Percentiles rank a stretch among this genome's conserved stretches.
These are phyloP conservation scores for Tilletia indica DNA, from an alignment of 1,284 basidiomycete species.

Conservation along the genomic window DNA sequence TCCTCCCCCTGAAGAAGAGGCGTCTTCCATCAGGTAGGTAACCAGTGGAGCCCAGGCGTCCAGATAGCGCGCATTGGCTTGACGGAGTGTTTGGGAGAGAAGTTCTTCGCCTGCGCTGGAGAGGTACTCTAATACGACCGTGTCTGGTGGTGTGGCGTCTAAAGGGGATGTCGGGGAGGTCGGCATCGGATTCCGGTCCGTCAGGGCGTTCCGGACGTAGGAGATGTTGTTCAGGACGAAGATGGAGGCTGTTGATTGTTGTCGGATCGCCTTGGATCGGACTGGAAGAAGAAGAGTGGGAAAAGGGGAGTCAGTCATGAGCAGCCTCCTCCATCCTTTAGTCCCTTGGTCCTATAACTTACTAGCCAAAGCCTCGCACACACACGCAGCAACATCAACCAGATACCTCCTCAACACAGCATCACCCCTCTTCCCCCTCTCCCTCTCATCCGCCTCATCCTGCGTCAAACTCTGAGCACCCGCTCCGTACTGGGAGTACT, in stretches of 20 bases:
- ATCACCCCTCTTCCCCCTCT: background rate
- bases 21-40: conserved; percentile 45
- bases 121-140: conserved; percentile 30
- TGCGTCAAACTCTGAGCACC: conserved; percentile 7
- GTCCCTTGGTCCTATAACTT: background rate
- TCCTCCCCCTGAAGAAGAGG: conserved; percentile 18
- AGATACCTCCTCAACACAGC: conserved; percentile 9
- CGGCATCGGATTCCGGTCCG: conserved; percentile 20
- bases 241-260: conserved; percentile 44
- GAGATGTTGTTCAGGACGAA: conserved; percentile 49
- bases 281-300: conserved; percentile 2
- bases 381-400: conserved; percentile 6
- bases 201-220: conserved; percentile 33
- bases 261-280: conserved; percentile 41
- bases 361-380: conserved; percentile 8
- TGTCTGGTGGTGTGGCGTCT: conserved; percentile 23
- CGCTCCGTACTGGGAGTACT: conserved; percentile 12
- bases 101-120: conserved; percentile 42
- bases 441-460: conserved; percentile 18
- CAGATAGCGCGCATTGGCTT: conserved; percentile 43
- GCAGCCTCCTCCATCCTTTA: background rate
- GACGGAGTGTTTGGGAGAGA: conserved; percentile 34
- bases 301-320: background rate
- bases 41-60: conserved; percentile 49
- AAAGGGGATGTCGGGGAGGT: background rate